phyloP scores from a whole-genome alignment of 768 basidiomycete genomes.

The Suillus cothurnatus region DNA sequence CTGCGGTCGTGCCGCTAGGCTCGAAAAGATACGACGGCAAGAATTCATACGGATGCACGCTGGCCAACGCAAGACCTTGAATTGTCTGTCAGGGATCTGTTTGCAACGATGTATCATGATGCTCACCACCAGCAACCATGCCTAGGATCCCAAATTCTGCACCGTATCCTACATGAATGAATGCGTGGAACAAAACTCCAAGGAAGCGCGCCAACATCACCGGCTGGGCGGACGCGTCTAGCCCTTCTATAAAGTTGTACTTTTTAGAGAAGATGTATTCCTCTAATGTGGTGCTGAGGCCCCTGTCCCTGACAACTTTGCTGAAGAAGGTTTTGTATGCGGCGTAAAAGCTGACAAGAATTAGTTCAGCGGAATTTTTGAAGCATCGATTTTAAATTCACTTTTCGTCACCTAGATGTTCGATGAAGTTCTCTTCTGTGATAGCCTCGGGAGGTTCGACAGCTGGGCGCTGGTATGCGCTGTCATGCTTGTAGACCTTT shows the following conservation, averaged over 20 bases:
- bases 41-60: slow-evolving; percentile 38
- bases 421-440: slow-evolving; percentile 24
- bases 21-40: slow-evolving; percentile 15
- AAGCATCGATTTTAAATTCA: slow-evolving; percentile 7
- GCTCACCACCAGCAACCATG: slow-evolving; percentile 60
- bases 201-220: slow-evolving; percentile 55
- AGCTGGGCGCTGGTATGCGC: slow-evolving; percentile 22
- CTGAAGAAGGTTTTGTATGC: slow-evolving; percentile 31
- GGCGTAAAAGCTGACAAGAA: slow-evolving; percentile 24
- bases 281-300: slow-evolving; percentile 21
- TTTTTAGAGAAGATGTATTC: slow-evolving; percentile 34
- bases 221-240: slow-evolving; percentile 34
- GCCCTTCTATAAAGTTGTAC: slow-evolving; percentile 25
- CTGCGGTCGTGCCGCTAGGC: not conserved
- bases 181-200: slow-evolving; percentile 56
- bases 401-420: slow-evolving; percentile 30
- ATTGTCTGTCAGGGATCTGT: not conserved
- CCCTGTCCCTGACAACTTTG: slow-evolving; percentile 18
- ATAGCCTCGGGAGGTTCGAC: slow-evolving; percentile 28
- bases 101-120: too few relatives aligned
- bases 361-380: not conserved
- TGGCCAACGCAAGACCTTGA: slow-evolving; percentile 27
- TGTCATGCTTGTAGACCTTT: slow-evolving; percentile 29
- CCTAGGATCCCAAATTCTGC: slow-evolving; percentile 65
- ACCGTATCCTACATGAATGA: slow-evolving; percentile 66